A percentile compares a stretch with the other conserved stretches of the same genome.
These are phyloP conservation scores for Ilex aquifolium DNA, from an alignment of 257 asterid genomes.

Conservation along the genomic window DNA sequence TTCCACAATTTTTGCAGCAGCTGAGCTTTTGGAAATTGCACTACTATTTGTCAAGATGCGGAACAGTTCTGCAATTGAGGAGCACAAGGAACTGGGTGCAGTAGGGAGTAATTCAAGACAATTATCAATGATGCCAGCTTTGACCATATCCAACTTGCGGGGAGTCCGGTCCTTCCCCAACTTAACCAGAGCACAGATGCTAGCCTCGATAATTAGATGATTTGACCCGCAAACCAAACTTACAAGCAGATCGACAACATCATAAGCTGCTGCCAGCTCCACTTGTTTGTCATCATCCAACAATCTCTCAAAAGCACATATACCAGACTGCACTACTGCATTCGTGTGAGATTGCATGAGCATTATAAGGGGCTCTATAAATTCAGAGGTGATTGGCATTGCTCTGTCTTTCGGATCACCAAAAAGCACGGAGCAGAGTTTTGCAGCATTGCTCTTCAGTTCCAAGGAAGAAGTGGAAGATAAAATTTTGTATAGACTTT, in stretches of 20 bases:
- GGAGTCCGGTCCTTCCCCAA: conserved; percentile 86
- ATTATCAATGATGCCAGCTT: conserved; percentile 71
- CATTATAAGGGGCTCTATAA: conserved; percentile 55
- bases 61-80: conserved; percentile 75
- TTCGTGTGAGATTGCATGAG: conserved; percentile 63
- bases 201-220: conserved; percentile 64
- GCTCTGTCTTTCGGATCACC: conserved; percentile 48
- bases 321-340: conserved; percentile 60
- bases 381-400: conserved; percentile 47
- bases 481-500: conserved; percentile 49
- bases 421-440: conserved; percentile 59
- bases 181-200: conserved; percentile 72
- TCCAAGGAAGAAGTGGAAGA: conserved; percentile 48
- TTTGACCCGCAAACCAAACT: conserved; percentile 65
- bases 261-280: conserved; percentile 54
- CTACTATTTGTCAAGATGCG: conserved; percentile 88
- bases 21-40: conserved; percentile 59
- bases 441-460: conserved; percentile 68
- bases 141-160: conserved; percentile 83
- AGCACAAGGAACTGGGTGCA: conserved; percentile 67
- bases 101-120: conserved; percentile 68
- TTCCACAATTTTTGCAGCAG: conserved; percentile 62
- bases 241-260: conserved; percentile 61
- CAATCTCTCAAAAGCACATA: conserved; percentile 75
- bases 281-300: conserved; percentile 67